Conservation (phyloP, 2,329 filamentous ascomycete species). For the Aurifilum marmelostoma region DNA sequence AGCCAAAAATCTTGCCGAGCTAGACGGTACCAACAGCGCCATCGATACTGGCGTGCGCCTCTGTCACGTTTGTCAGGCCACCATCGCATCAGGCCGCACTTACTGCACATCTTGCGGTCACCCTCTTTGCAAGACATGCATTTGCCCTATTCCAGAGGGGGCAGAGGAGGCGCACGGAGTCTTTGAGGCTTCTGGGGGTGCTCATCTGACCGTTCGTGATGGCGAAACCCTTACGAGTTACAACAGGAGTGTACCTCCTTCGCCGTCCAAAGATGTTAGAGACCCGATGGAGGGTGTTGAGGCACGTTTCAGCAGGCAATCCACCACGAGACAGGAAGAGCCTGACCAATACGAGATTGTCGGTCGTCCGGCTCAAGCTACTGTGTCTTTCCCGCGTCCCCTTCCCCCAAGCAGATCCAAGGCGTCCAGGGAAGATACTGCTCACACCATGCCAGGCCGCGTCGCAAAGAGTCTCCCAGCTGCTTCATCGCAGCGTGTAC, state of each 20-base stretch:
- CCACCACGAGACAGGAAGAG: neutral
- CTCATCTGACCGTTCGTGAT: constrained; percentile 28
- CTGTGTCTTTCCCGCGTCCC: constrained; percentile 5
- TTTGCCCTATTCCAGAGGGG: constrained; percentile 39
- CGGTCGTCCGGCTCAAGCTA: neutral
- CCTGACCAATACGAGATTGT: neutral
- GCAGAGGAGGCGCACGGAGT: constrained; percentile 31
- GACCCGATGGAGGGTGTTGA: constrained; percentile 3
- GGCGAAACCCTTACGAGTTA: constrained; percentile 28
- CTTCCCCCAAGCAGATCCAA: constrained; percentile 4
- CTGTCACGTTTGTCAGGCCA: constrained; percentile 55
- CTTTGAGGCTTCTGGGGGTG: constrained; percentile 29
- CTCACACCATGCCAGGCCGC: constrained; percentile 34
- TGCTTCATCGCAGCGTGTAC: neutral
- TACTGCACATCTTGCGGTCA: constrained; percentile 56
- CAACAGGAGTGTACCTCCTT: constrained; percentile 24
- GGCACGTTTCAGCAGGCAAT: neutral
- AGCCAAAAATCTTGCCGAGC: constrained; percentile 32
- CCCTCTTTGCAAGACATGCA: constrained; percentile 52
- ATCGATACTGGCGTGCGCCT: constrained; percentile 34
- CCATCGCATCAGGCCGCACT: constrained; percentile 39
- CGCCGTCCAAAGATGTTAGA: constrained; percentile 9
- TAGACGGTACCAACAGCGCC: constrained; percentile 38
- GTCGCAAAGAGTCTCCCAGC: constrained; percentile 11
- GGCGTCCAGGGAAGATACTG: constrained; percentile 30